Evolutionary conservation across 2,329 filamentous ascomycete genomes (phyloP).

Genomic region (Colletotrichum brevisporum): DNA sequence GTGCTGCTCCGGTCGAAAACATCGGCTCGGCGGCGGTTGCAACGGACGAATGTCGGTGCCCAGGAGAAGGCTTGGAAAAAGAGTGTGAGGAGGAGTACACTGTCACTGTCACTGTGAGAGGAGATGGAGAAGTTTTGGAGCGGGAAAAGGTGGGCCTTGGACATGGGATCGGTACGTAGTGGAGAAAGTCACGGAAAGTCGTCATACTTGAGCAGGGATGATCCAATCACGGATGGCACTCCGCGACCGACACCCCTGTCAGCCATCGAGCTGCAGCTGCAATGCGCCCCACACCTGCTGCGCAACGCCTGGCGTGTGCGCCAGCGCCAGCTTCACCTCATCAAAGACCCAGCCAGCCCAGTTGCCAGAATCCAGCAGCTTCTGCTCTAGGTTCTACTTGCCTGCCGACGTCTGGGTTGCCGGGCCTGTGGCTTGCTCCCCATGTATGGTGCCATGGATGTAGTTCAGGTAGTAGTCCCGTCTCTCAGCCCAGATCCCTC

Average conservation of each 20-base stretch:
- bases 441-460: neutral
- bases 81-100: no score
- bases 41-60: constrained; percentile 9
- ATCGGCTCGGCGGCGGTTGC: constrained; percentile 6
- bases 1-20: neutral
- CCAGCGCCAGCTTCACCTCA: constrained; percentile 27
- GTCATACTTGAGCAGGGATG: constrained; percentile 39
- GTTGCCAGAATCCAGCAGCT: constrained; percentile 13
- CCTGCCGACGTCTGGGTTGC: neutral
- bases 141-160: constrained; percentile 33
- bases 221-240: constrained; percentile 34
- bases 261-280: constrained; percentile 36
- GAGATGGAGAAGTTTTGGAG: constrained; percentile 26
- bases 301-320: constrained; percentile 28
- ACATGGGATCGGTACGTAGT: constrained; percentile 8
- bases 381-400: neutral
- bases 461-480: neutral
- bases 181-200: constrained; percentile 23
- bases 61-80: no score
- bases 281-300: constrained; percentile 29
- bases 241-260: constrained; percentile 23
- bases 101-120: neutral
- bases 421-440: constrained; percentile 15
- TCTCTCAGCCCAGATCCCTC: neutral
- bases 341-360: neutral